Evolutionary conservation across 257 asterid species (phyloP).

Genomic region (Catharanthus roseus): DNA sequence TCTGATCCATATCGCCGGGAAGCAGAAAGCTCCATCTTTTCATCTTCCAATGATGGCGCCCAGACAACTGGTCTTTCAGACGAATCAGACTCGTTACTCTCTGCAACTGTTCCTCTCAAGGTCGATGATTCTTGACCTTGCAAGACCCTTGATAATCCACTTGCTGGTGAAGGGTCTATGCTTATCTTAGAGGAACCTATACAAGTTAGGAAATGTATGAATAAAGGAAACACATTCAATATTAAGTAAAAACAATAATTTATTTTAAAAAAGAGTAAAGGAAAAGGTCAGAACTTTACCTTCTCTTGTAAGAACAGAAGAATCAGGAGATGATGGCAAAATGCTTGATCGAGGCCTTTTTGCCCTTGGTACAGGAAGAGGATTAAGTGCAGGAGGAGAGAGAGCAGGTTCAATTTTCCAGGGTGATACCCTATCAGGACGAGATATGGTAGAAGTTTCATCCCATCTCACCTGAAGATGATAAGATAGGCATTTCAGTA

Average conservation of each 20-base stretch:
- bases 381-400: constrained; percentile 80
- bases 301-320: constrained; percentile 78
- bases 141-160: constrained; percentile 78
- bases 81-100: constrained; percentile 60
- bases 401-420: constrained; percentile 95
- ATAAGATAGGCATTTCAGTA: constrained; percentile 4
- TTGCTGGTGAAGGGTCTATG: constrained; percentile 65
- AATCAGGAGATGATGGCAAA: constrained; percentile 73
- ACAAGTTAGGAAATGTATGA: constrained; percentile 1
- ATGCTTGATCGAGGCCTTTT: constrained; percentile 71
- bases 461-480: constrained; percentile 86
- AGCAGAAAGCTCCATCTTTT: constrained; percentile 41
- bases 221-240: background rate
- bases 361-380: constrained; percentile 61
- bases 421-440: constrained; percentile 95
- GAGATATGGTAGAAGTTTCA: constrained; percentile 72
- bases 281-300: constrained; percentile 28
- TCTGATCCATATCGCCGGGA: constrained; percentile 51
- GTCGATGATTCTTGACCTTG: constrained; percentile 90
- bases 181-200: constrained; percentile 62
- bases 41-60: constrained; percentile 58
- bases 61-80: constrained; percentile 53
- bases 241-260: background rate
- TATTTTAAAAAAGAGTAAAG: background rate
- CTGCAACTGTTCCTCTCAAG: constrained; percentile 65